Evolutionary conservation across 805 yeast species (phyloP), one percentile per base, ranked within the genome.

Genomic region (Cyberlindnera misumaiensis): DNA sequence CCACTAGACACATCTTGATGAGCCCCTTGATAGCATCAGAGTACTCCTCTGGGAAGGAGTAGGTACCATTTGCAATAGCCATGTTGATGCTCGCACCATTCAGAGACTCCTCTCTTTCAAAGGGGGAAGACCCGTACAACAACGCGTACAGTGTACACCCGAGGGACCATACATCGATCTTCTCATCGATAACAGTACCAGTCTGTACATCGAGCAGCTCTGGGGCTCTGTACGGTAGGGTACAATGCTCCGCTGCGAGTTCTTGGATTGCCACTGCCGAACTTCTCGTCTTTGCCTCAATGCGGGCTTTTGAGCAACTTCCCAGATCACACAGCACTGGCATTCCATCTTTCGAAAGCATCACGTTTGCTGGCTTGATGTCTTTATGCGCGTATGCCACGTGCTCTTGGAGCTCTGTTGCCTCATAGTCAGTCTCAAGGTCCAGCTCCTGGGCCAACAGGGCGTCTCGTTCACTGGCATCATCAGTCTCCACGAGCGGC

Each of bases 261-360:
- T 89, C 96, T 45, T 86, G 90, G 28, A 86, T 61, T 12, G 81
- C 73, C 24, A 85, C 63, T 0, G 95, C 93, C 51, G 80, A 81
- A 28, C 77, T 80, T 36, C 90, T 69, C 1, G 77, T 68, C 15
- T 65, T 65, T 2, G 83, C 68, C 2, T 60, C 51, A 3, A 75
- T 52, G 4, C 80, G 64, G 0, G 94, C 90, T 41, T 66, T 71
- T 5, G 79, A 60, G 52, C 90, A 80, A 7, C 93, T 81, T 7
- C 97, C 96, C 40, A 89, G 63, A 55, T 90, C 96, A 49, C 84
- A 80, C 31, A 90, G 64, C 7, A 89, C 87, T 0, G 95, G 94
- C 11, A 72, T 56, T 3, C 86, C 87, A 43, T 79, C 83, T 32
- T 77, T 72, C 1, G 84, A 70, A 5, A 88, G 62, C 89, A 89